A percentile compares a stretch with the other conserved stretches of the same genome.
These are phyloP conservation scores for Mycena polygramma DNA, from an alignment of 768 basidiomycete species.

Conservation along the genomic window DNA sequence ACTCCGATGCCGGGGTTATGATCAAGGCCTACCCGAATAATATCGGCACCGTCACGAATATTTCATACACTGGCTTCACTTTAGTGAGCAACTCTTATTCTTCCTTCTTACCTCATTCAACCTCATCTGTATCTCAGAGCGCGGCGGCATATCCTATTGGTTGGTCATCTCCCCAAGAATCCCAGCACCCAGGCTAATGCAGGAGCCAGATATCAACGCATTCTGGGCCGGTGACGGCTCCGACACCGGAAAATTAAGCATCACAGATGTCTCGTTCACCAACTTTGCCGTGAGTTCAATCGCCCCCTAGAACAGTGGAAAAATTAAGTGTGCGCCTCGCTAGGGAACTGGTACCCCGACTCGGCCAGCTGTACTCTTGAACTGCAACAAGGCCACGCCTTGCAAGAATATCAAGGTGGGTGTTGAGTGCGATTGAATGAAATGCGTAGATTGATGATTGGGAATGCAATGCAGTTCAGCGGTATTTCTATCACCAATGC, in stretches of 20 bases:
- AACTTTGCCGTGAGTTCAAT: constrained; percentile 27
- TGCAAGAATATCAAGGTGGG: constrained; percentile 37
- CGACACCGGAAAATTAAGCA: constrained; percentile 30
- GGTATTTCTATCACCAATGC: not conserved
- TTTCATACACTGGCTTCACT: constrained; percentile 37
- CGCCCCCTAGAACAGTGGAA: not conserved
- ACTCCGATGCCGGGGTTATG: constrained; percentile 43
- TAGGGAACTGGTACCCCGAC: constrained; percentile 41
- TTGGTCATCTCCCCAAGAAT: not conserved
- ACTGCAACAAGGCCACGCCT: constrained; percentile 41
- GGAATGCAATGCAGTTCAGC: not conserved
- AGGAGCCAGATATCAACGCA: constrained; percentile 30
- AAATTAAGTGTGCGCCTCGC: not conserved
- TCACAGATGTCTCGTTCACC: constrained; percentile 35
- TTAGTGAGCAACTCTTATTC: constrained; percentile 12
- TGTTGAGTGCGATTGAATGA: not conserved
- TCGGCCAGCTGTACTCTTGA: constrained; percentile 39
- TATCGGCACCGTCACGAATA: constrained; percentile 39
- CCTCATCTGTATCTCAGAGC: not conserved
- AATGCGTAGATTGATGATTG: not conserved
- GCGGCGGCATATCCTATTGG: constrained; percentile 26
- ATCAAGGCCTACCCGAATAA: constrained; percentile 43
- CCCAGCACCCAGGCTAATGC: not conserved
- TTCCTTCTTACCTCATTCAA: not conserved
- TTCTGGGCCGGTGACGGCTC: constrained; percentile 35